These are phyloP conservation scores for Angomonas desouzai DNA, from an alignment of 208 protist species.

Conservation along the genomic window DNA sequence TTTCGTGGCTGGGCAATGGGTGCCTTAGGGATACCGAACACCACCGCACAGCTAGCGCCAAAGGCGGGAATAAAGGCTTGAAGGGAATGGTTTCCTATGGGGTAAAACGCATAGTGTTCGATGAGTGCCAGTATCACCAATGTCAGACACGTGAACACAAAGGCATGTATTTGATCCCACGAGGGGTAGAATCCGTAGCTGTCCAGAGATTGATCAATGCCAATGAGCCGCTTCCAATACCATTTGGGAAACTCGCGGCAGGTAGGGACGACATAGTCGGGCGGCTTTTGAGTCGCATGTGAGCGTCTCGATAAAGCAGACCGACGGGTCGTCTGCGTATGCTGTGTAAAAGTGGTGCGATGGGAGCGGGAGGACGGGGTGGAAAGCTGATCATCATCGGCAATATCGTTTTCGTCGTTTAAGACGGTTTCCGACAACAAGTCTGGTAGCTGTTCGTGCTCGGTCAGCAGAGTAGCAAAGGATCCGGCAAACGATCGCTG, in stretches of 20 bases:
- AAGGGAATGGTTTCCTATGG: constrained; percentile 32
- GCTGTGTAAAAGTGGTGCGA: neutral
- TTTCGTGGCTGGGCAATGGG: constrained; percentile 51
- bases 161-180: constrained; percentile 38
- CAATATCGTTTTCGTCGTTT: neutral
- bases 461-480: neutral
- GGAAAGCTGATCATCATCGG: neutral
- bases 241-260: constrained; percentile 30
- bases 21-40: constrained; percentile 52
- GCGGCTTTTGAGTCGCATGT: neutral
- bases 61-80: constrained; percentile 52
- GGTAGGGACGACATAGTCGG: constrained; percentile 29
- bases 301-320: neutral
- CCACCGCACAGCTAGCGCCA: constrained; percentile 42
- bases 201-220: constrained; percentile 48
- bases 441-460: constrained; percentile 1
- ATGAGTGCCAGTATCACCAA: constrained; percentile 52
- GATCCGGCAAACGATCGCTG: neutral
- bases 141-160: constrained; percentile 44
- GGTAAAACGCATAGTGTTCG: constrained; percentile 54
- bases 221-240: constrained; percentile 52
- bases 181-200: constrained; percentile 48
- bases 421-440: neutral
- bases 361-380: neutral
- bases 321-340: neutral